phyloP scores from a whole-genome alignment of 2,329 filamentous ascomycete genomes.

The Zasmidium cellare region DNA sequence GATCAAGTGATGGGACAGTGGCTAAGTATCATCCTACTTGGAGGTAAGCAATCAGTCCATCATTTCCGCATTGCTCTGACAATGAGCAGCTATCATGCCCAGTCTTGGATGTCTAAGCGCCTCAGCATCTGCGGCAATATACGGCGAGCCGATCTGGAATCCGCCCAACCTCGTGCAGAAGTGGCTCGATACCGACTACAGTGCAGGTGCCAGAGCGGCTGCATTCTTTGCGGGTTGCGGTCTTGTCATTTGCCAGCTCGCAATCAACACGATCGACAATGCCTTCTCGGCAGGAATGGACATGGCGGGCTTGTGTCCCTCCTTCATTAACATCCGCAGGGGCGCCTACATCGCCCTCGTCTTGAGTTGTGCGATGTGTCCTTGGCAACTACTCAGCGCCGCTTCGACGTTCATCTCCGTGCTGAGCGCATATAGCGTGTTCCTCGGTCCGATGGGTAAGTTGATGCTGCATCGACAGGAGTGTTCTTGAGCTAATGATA shows the following conservation, averaged over 20 bases:
- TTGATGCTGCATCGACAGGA: not conserved
- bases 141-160: slow-evolving; percentile 51
- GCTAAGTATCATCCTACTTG: slow-evolving; percentile 49
- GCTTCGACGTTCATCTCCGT: slow-evolving; percentile 51
- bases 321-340: slow-evolving; percentile 58
- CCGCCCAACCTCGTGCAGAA: slow-evolving; percentile 44
- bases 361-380: slow-evolving; percentile 48
- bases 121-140: slow-evolving; percentile 54
- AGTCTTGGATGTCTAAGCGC: slow-evolving; percentile 60
- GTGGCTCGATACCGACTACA: slow-evolving; percentile 37
- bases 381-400: slow-evolving; percentile 53
- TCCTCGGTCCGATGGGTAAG: slow-evolving; percentile 43
- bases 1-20: slow-evolving; percentile 50
- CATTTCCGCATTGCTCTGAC: not conserved
- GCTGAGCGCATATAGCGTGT: slow-evolving; percentile 47
- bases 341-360: slow-evolving; percentile 52
- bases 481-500: not conserved
- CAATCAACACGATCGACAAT: slow-evolving; percentile 49
- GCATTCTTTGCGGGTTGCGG: slow-evolving; percentile 50
- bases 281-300: slow-evolving; percentile 57
- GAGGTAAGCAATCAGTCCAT: slow-evolving; percentile 18
- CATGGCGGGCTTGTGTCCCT: slow-evolving; percentile 53
- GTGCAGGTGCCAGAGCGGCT: slow-evolving; percentile 39
- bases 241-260: slow-evolving; percentile 48
- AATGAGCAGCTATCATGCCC: slow-evolving; percentile 45